Percentiles rank a stretch among this genome's conserved stretches.
Conservation (phyloP, 2,329 filamentous ascomycete genomes). For the Blastomyces emzantsi region DNA sequence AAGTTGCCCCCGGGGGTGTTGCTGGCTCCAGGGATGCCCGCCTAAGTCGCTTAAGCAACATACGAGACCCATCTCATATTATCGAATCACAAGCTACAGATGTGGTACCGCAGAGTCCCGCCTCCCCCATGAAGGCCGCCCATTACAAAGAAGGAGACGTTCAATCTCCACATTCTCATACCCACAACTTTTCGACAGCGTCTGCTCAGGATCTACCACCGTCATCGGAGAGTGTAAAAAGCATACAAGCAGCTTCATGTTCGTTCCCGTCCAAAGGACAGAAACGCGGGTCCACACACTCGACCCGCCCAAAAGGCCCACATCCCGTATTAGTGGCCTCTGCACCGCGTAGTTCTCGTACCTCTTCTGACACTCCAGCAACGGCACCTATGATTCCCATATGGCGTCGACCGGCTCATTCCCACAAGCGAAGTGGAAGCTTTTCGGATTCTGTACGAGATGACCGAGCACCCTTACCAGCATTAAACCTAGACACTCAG, state of each 20-base stretch:
- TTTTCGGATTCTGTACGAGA: conserved; percentile 77
- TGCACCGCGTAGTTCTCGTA: conserved; percentile 22
- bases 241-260: conserved; percentile 51
- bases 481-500: conserved; percentile 36
- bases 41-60: conserved; percentile 22
- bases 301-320: conserved; percentile 28
- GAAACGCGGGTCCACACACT: conserved; percentile 27
- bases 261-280: conserved; percentile 46
- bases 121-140: conserved; percentile 18
- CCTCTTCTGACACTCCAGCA: conserved; percentile 22
- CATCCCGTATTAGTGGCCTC: conserved; percentile 34
- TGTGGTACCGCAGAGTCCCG: conserved; percentile 13
- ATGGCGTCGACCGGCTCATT: conserved; percentile 41
- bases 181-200: conserved; percentile 29
- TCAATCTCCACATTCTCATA: conserved; percentile 19
- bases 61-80: conserved; percentile 26
- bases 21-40: conserved; percentile 50
- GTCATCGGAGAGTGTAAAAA: conserved; percentile 40
- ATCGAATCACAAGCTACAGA: conserved; percentile 9
- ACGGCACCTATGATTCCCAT: conserved; percentile 25
- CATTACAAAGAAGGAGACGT: conserved; percentile 13
- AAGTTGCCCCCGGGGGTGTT: conserved; percentile 68
- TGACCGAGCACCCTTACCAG: conserved; percentile 46
- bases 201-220: conserved; percentile 29
- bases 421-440: conserved; percentile 74